phyloP scores from a whole-genome alignment of 2,329 filamentous ascomycete species.

The Diaporthe sp. region DNA sequence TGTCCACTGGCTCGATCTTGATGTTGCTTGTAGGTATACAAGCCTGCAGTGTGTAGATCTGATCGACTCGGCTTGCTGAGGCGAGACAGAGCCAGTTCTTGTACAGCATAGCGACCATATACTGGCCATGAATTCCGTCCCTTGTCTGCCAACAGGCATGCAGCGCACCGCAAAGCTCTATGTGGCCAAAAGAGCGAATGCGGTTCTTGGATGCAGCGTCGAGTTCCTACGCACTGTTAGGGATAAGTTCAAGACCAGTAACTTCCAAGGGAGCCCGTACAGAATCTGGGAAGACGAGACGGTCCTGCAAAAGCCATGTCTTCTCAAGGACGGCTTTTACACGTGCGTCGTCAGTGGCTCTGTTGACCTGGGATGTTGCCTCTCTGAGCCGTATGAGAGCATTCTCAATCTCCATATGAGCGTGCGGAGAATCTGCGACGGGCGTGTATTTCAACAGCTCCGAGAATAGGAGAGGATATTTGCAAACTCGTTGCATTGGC shows the following conservation, averaged over 20 bases:
- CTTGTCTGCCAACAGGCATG: slow-evolving; percentile 85
- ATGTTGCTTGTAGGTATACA: slow-evolving; percentile 77
- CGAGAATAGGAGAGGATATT: slow-evolving; percentile 88
- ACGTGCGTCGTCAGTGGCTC: slow-evolving; percentile 81
- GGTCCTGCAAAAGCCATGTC: slow-evolving; percentile 87
- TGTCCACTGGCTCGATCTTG: slow-evolving; percentile 79
- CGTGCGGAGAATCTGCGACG: slow-evolving; percentile 85
- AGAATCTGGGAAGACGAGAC: slow-evolving; percentile 79
- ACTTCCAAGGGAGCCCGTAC: background rate
- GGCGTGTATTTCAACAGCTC: slow-evolving; percentile 88
- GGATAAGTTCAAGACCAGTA: slow-evolving; percentile 42
- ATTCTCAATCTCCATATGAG: slow-evolving; percentile 84
- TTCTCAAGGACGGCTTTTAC: slow-evolving; percentile 80
- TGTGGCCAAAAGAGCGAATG: slow-evolving; percentile 85
- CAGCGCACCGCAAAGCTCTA: slow-evolving; percentile 85
- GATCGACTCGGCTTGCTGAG: slow-evolving; percentile 72
- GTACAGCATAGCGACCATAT: slow-evolving; percentile 90
- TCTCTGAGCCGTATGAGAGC: slow-evolving; percentile 79
- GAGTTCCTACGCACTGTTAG: slow-evolving; percentile 54
- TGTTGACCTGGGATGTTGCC: slow-evolving; percentile 84
- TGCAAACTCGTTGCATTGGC: slow-evolving; percentile 93
- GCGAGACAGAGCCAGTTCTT: slow-evolving; percentile 84
- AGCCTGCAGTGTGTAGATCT: slow-evolving; percentile 80
- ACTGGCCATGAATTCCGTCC: slow-evolving; percentile 78
- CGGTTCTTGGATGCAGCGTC: slow-evolving; percentile 70